Percentiles rank a stretch among this genome's conserved stretches.
These are phyloP conservation scores for Scheffersomyces coipomensis DNA, from an alignment of 805 yeast genomes.

Conservation along the genomic window DNA sequence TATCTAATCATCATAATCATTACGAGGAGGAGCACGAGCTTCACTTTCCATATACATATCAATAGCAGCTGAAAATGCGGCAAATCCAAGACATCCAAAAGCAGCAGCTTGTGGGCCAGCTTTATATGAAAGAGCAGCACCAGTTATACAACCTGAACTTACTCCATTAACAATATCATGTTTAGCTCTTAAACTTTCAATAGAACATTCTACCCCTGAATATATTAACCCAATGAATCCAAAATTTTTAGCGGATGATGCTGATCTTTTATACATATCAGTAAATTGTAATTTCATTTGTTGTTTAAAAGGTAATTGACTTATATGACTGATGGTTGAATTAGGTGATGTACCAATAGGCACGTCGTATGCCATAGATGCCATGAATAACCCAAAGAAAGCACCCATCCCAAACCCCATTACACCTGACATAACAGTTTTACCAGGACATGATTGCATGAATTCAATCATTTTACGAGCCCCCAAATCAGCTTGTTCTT, in stretches of 20 bases:
- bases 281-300: conserved; percentile 88
- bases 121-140: conserved; percentile 90
- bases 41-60: conserved; percentile 86
- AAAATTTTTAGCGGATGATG: conserved; percentile 86
- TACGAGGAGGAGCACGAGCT: conserved; percentile 75
- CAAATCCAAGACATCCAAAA: conserved; percentile 96
- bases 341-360: conserved; percentile 67
- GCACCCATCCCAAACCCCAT: conserved; percentile 95
- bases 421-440: conserved; percentile 86
- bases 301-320: conserved; percentile 86
- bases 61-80: conserved; percentile 88
- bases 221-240: conserved; percentile 90
- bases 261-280: conserved; percentile 91
- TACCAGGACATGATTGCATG: conserved; percentile 95
- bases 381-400: conserved; percentile 93
- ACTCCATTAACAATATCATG: conserved; percentile 91
- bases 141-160: conserved; percentile 93
- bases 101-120: conserved; percentile 92
- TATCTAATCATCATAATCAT: conserved; percentile 69
- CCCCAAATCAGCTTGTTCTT: conserved; percentile 90
- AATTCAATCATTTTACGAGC: conserved; percentile 79
- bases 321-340: conserved; percentile 51
- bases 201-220: conserved; percentile 88
- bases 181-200: conserved; percentile 83
- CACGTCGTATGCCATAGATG: conserved; percentile 76